A percentile compares a stretch with the other conserved stretches of the same genome.
These are phyloP conservation scores for Myxozyma sirexii DNA, from an alignment of 805 yeast species.

Conservation along the genomic window DNA sequence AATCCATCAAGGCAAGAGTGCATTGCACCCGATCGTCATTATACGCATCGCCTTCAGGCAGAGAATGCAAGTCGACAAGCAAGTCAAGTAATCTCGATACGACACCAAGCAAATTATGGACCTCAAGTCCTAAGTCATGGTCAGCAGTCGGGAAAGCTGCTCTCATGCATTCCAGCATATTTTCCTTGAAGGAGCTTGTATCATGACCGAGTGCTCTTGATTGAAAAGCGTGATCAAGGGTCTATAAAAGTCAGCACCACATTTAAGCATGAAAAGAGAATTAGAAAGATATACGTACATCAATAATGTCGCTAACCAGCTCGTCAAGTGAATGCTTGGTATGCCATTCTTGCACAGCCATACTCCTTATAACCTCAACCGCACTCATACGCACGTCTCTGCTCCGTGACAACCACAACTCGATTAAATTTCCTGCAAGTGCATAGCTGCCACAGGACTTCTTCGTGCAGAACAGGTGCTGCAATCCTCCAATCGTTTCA, in stretches of 20 bases:
- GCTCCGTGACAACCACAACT: constrained; percentile 70
- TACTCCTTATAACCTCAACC: constrained; percentile 68
- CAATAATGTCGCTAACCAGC: constrained; percentile 21
- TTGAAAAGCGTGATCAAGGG: constrained; percentile 66
- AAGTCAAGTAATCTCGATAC: constrained; percentile 59
- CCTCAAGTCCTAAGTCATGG: constrained; percentile 46
- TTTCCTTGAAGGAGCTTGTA: constrained; percentile 56
- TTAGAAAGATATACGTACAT: constrained; percentile 10
- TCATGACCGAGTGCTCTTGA: constrained; percentile 51
- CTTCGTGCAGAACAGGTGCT: constrained; percentile 54
- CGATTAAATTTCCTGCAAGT: constrained; percentile 59
- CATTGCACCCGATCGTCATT: constrained; percentile 86
- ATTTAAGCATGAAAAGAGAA: not conserved
- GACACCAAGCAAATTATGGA: constrained; percentile 52
- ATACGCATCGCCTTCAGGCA: constrained; percentile 80
- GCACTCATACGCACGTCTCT: constrained; percentile 62
- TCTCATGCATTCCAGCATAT: constrained; percentile 55
- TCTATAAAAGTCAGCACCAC: constrained; percentile 40
- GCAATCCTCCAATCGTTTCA: constrained; percentile 67
- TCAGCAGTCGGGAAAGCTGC: constrained; percentile 59
- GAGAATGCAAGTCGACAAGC: constrained; percentile 66
- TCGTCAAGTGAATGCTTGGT: constrained; percentile 43
- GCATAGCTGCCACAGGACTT: constrained; percentile 3
- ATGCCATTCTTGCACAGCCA: constrained; percentile 66
- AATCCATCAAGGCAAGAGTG: constrained; percentile 72